Evolutionary conservation across 2,329 filamentous ascomycete genomes (phyloP), one percentile per base, ranked within the genome.

Genomic region (Fonsecaea pugnacius): DNA sequence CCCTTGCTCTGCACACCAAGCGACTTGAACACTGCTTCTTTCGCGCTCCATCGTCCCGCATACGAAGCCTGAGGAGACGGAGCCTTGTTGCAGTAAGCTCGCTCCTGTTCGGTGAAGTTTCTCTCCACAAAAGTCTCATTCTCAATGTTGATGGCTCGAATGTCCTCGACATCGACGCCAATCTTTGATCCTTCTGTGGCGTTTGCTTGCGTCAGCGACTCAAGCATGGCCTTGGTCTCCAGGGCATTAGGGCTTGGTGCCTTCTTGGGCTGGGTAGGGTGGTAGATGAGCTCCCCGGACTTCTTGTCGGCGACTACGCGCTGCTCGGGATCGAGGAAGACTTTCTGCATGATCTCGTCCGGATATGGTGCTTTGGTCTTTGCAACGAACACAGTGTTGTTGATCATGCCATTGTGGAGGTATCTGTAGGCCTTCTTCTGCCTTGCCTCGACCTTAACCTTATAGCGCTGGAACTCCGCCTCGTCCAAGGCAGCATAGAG

Each of bases 341-440:
- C 90, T 69, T 89, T 86, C 78, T 87, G 86, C 80, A 96, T 90
- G 80, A 95, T 91, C 63, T 91, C 88, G 60, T 97, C 92, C 52
- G 88, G 88, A 81, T 98, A 99, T 51, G 95, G 96, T 51, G 93
- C 85, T 77, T 93, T 89, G 75, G 86, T 85, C 88, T 99, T 99
- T 78, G 96, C 93, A 68, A 96, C 92, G 80, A 99, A 99, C 78
- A 99, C 86, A 70, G 88, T 91, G 84, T 99, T 98, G 85, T 96
- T 97, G 85, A 98, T 93, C 77, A 99, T 85, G 68, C 94, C 93
- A 73, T 96, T 96, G 83, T 99, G 96, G 88, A 96, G 96, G 87
- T 91, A 98, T 69, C 95, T 88, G 85, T 99, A 99, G 0, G 95
- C 92, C 84, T 94, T 97, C 91, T 97, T 98, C 80, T 99, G 96